These are phyloP conservation scores for Elongisporangium undulatum DNA, from an alignment of 352 stramenopile genomes.

Conservation along the genomic window DNA sequence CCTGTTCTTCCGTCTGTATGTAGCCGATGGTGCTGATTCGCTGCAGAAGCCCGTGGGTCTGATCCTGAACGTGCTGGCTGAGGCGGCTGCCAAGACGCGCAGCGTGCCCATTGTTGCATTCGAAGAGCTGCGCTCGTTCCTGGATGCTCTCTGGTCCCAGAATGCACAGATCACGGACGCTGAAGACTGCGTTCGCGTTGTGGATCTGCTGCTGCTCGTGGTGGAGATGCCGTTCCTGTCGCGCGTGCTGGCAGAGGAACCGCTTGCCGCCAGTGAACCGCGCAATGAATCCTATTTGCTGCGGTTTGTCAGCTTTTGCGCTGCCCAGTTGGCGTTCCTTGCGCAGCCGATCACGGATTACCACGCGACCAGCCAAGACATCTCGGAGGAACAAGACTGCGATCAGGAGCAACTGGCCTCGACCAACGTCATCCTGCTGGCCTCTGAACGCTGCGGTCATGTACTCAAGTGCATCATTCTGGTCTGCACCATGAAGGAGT, in stretches of 20 bases:
- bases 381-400: conserved; percentile 1
- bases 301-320: conserved; percentile 47
- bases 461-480: conserved; percentile 71
- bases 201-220: conserved; percentile 59
- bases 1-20: conserved; percentile 59
- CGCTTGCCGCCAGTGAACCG: conserved; percentile 8
- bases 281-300: conserved; percentile 20
- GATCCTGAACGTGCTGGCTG: conserved; percentile 45
- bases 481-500: conserved; percentile 54
- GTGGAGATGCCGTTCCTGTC: conserved; percentile 56
- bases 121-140: conserved; percentile 31
- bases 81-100: conserved; percentile 8
- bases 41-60: conserved; percentile 69
- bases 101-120: conserved; percentile 9
- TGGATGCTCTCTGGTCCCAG: conserved; percentile 25
- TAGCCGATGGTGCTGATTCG: conserved; percentile 18
- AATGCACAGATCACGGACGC: conserved; percentile 5
- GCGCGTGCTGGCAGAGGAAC: conserved; percentile 31
- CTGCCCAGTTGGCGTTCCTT: conserved; percentile 47
- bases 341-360: conserved; percentile 46
- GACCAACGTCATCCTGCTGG: conserved; percentile 65
- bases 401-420: conserved; percentile 18
- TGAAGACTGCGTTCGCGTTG: conserved; percentile 26
- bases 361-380: conserved; percentile 12
- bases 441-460: conserved; percentile 66